These are phyloP conservation scores for Phaffomyces opuntiae DNA, from an alignment of 805 yeast species.

Conservation along the genomic window DNA sequence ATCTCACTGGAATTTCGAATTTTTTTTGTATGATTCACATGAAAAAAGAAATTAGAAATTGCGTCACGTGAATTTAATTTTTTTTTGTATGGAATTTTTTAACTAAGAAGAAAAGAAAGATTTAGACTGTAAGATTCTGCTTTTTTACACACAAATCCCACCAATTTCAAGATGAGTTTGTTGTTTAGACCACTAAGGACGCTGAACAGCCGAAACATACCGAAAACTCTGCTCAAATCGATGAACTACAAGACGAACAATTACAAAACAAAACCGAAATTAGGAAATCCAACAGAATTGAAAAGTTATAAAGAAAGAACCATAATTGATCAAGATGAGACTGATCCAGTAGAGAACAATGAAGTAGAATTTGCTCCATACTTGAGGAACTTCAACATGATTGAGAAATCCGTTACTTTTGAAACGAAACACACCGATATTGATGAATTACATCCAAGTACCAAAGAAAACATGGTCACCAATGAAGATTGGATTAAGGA, in stretches of 20 bases:
- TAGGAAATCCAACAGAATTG: slow-evolving; percentile 7
- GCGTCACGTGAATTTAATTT: too few species aligned
- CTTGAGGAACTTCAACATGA: slow-evolving; percentile 7
- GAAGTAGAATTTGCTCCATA: not conserved
- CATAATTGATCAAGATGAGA: not conserved
- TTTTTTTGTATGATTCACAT: too few species aligned
- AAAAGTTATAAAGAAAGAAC: slow-evolving; percentile 1
- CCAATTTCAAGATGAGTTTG: too few species aligned
- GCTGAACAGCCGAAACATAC: too few species aligned
- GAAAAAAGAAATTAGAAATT: too few species aligned
- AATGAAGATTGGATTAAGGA: slow-evolving; percentile 10
- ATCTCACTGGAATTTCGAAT: too few species aligned
- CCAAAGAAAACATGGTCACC: slow-evolving; percentile 7
- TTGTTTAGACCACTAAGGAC: too few species aligned
- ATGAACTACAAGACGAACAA: not conserved
- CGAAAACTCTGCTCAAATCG: not conserved
- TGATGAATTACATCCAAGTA: slow-evolving; percentile 11
- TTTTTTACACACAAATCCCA: too few species aligned
- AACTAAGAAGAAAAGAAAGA: too few species aligned
- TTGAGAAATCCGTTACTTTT: slow-evolving; percentile 6
- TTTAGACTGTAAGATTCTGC: too few species aligned
- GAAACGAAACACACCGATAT: slow-evolving; percentile 11
- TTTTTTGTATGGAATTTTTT: too few species aligned
- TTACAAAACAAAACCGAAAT: slow-evolving; percentile 4
- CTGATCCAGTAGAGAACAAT: not conserved